Evolutionary conservation across 257 asterid species (phyloP).

Genomic region (Striga asiatica): DNA sequence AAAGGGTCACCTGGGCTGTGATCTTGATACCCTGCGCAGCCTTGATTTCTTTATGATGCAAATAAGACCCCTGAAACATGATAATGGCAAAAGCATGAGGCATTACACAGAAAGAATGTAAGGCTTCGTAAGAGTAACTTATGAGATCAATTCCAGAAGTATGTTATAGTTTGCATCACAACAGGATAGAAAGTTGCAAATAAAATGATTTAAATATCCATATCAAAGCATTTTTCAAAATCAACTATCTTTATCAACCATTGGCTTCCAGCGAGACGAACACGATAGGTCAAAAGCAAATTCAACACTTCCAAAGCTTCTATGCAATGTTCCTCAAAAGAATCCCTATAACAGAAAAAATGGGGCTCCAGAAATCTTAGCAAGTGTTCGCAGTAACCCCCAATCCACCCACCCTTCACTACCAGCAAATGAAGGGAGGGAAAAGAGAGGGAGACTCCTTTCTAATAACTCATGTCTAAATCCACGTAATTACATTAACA

Average conservation of each 20-base stretch:
- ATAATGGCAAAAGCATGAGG: conserved; percentile 12
- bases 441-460: no score
- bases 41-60: conserved; percentile 90
- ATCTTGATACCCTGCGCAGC: conserved; percentile 98
- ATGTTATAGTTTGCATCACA: conserved; percentile 1
- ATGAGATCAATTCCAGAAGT: not conserved
- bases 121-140: not conserved
- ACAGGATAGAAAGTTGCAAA: not conserved
- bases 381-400: no score
- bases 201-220: conserved; percentile 2
- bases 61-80: conserved; percentile 64
- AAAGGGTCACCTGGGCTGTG: conserved; percentile 70
- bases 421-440: no score
- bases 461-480: not conserved
- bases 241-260: not conserved
- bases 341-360: no score
- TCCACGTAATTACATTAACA: not conserved
- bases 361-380: not conserved
- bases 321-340: no score
- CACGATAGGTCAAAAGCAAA: not conserved
- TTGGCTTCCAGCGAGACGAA: not conserved
- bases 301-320: no score
- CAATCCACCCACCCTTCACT: no score
- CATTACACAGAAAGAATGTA: not conserved
- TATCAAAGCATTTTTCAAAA: conserved; percentile 4